Conservation (phyloP, 306 rosid species). For the Geum urbanum region DNA sequence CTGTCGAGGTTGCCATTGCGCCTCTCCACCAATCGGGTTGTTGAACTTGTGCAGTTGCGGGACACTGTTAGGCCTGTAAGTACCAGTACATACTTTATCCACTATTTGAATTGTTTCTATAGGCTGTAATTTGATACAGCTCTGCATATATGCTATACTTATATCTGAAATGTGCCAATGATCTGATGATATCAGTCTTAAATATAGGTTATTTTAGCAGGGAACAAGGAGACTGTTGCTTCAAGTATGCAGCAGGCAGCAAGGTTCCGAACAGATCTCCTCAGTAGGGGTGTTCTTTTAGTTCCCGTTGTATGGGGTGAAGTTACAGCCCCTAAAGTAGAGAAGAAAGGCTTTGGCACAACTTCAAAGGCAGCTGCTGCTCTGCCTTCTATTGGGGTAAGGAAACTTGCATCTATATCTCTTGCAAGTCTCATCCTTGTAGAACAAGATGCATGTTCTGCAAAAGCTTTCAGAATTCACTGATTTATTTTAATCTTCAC, state of each 20-base stretch:
- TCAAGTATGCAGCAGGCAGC: conserved; percentile 67
- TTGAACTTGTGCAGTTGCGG: conserved; percentile 95
- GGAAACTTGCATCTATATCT: conserved; percentile 7
- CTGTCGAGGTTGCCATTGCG: conserved; percentile 90
- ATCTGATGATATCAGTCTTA: conserved; percentile 25
- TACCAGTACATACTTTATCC: conserved; percentile 20
- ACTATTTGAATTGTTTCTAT: neutral
- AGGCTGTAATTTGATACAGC: neutral
- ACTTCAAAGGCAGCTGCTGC: conserved; percentile 52
- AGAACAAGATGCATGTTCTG: conserved; percentile 17
- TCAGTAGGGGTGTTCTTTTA: conserved; percentile 73
- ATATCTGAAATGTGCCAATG: conserved; percentile 11
- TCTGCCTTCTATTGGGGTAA: conserved; percentile 96
- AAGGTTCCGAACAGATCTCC: conserved; percentile 75
- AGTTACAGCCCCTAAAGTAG: conserved; percentile 52
- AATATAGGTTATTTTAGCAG: conserved; percentile 90
- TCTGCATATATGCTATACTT: neutral
- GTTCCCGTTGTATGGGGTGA: conserved; percentile 86
- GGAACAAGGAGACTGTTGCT: conserved; percentile 71
- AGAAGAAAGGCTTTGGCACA: conserved; percentile 85
- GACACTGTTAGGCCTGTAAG: conserved; percentile 91
- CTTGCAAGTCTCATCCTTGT: neutral
- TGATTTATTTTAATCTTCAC: conserved; percentile 21
- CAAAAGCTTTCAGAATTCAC: conserved; percentile 12
- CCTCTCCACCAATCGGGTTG: conserved; percentile 90